A percentile compares a stretch with the other conserved stretches of the same genome.
phyloP scores from a whole-genome alignment of 192 early-diverging fungal species.

The Linnemannia zychae region DNA sequence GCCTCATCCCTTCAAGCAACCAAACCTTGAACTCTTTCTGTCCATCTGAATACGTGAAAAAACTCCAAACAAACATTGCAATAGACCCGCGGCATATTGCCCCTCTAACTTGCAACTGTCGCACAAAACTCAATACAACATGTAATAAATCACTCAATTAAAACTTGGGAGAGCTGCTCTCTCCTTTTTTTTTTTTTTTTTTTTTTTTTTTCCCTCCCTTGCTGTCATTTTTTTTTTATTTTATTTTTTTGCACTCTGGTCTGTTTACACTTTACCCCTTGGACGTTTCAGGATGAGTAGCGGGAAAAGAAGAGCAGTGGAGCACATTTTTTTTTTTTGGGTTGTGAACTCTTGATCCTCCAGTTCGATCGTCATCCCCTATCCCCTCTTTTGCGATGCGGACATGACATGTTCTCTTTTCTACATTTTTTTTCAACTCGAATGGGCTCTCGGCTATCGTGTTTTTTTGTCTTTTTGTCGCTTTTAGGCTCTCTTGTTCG shows the following conservation, averaged over 20 bases:
- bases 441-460: background rate
- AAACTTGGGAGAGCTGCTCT: background rate
- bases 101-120: background rate
- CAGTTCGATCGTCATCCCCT: background rate
- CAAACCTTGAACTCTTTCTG: background rate
- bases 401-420: background rate
- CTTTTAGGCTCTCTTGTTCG: background rate
- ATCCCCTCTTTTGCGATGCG: background rate
- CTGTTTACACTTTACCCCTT: background rate
- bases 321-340: background rate
- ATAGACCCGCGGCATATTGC: background rate
- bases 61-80: background rate
- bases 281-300: constrained; percentile 5
- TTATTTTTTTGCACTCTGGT: too few relatives aligned
- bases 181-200: background rate
- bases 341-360: background rate
- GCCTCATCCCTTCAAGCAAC: too few relatives aligned
- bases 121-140: background rate
- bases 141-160: background rate
- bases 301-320: background rate
- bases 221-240: background rate
- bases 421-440: background rate
- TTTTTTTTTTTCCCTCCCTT: background rate
- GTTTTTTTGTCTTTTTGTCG: background rate
- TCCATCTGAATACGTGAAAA: background rate